Evolutionary conservation across 805 yeast genomes (phyloP).

Genomic region (Metschnikowia kofuensis): DNA sequence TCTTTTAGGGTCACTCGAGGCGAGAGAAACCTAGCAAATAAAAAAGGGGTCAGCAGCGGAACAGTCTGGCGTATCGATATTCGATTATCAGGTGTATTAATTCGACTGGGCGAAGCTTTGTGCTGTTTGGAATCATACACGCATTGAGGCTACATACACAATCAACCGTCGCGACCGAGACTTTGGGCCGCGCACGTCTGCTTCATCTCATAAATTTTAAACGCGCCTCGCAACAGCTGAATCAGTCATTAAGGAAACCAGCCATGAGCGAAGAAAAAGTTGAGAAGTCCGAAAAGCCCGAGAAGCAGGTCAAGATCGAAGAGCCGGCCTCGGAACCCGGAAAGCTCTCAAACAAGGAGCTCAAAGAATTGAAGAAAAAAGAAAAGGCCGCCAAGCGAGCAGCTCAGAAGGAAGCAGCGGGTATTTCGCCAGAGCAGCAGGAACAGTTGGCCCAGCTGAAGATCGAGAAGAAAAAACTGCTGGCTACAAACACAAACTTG

Average conservation of each 20-base stretch:
- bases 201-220: background rate
- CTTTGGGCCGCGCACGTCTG: constrained; percentile 2
- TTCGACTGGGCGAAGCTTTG: no score
- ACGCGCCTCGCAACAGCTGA: background rate
- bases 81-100: no score
- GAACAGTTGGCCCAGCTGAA: constrained; percentile 40
- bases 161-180: background rate
- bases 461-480: constrained; percentile 40
- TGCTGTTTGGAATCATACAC: no score
- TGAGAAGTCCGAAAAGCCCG: constrained; percentile 7
- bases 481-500: constrained; percentile 45
- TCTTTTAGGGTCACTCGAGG: no score
- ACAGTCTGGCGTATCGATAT: background rate
- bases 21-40: background rate
- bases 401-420: constrained; percentile 72
- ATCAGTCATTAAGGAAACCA: no score
- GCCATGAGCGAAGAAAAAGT: constrained; percentile 13
- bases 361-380: constrained; percentile 81
- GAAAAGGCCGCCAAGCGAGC: constrained; percentile 93
- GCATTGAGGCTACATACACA: no score
- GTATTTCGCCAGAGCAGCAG: constrained; percentile 48
- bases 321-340: constrained; percentile 10
- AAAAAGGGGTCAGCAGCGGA: background rate
- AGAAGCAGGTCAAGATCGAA: constrained; percentile 7
- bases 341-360: constrained; percentile 66